Evolutionary conservation across 2,329 filamentous ascomycete species (phyloP), one percentile per base, ranked within the genome.

Genomic region (Penicillium sp.): DNA sequence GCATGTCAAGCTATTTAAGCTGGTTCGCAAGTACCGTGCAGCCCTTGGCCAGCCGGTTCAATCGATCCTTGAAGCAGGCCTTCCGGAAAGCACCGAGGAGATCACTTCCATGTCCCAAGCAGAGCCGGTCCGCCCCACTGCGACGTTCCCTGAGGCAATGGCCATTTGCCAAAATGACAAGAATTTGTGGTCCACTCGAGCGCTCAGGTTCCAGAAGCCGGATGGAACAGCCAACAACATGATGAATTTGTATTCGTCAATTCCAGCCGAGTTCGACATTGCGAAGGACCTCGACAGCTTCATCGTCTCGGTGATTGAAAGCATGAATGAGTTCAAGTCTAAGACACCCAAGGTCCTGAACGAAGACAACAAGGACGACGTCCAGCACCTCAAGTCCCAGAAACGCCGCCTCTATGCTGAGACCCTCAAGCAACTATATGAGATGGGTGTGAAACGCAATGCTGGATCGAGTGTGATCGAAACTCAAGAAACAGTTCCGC

Each of bases 381-480:
- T 97, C 58, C 92, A 95, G 73, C 90, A 97, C 71, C 84, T 97
- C 63, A 97, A 97, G 78, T 86, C 85, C 3, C 85, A 90, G 66
- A 99, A 99, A 76, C 86, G 91, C 42, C 92, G 92, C 65, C 82
- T 97, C 14, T 94, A 96, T 66, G 89, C 91, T 1, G 93, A 97
- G 64, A 92, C 89, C 0, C 78, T 99, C 61, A 92, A 90, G 67
- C 85, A 87, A 22, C 78, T 97, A 29, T 86, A 91, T 35, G 84
- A 88, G 55, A 97, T 99, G 93, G 94, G 94, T 4, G 84, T 99
- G 65, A 88, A 88, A 65, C 86, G 87, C 50, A 97, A 96, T 69
- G 79, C 96, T 16, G 86, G 89, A 61, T 86, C 85, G 14, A 85
- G 89, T 68, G 80, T 88, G 42, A 79, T 97, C 18, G 82, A 83